Conservation (phyloP, 83 land plant species). For the Picea mariana region DNA sequence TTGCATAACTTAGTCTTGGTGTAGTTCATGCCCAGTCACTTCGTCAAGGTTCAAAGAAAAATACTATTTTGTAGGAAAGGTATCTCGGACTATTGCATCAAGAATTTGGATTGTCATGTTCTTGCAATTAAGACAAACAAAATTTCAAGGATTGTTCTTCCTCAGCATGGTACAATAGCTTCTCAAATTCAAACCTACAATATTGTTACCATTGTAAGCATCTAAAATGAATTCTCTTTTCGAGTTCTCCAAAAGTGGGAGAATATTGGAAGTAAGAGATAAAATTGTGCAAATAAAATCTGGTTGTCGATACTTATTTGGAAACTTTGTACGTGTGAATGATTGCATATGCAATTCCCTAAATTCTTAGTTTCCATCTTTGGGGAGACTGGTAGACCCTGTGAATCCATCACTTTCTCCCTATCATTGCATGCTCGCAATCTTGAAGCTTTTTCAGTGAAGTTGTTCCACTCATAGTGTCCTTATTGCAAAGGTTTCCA, state of each 20-base stretch:
- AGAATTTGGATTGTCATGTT: constrained; percentile 13
- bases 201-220: neutral
- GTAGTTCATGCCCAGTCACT: too few species aligned
- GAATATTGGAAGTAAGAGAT: neutral
- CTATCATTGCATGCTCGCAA: neutral
- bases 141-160: neutral
- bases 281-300: neutral
- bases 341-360: neutral
- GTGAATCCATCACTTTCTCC: neutral
- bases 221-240: neutral
- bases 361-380: neutral
- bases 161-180: neutral
- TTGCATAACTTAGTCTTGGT: too few species aligned
- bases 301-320: too few species aligned
- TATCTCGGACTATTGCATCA: constrained; percentile 8
- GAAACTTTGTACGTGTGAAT: neutral
- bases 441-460: neutral
- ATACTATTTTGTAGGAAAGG: neutral
- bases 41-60: too few species aligned
- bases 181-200: constrained; percentile 7
- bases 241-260: neutral
- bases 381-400: neutral
- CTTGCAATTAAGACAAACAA: constrained; percentile 2
- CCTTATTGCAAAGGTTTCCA: neutral
- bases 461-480: neutral